Base-by-base conservation (phyloP, 176 grass and related monocot species). In the Alopecurus myosuroides region DNA sequence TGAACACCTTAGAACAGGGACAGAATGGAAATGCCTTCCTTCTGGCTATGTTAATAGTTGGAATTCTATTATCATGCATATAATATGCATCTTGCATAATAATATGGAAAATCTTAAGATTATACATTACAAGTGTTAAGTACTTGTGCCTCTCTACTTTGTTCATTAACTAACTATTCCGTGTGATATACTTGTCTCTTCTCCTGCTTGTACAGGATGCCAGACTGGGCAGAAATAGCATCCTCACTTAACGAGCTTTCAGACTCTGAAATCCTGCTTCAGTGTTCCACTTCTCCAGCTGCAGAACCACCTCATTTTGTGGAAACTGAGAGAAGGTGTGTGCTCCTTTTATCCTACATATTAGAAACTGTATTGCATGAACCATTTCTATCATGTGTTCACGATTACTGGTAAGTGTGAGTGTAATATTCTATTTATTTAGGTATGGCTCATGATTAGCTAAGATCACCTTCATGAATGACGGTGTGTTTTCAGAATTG, bases 231-330 rank as follows among this genome's bases (percentile, higher is more conserved):
- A 42, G 51, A 81, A 73, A 79, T 83, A 67, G 93, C 85, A 86
- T 88, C 84, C 19, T 85, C 80, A 11, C 41, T 79, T 42, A 58
- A 84, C 44, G 66, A 92, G 39, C 83, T 98, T 71, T 95, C 93
- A 0, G 93, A 98, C 49, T 69, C 89, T 36, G 93, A 98, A 81
- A 87, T 89, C 71, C 85, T 98, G 10, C 76, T 95, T 48, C 70
- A 90, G 42, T 94, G 87, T 76, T 98, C 93, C 42, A 98, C 93
- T 74, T 95, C 93, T 62, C 96, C 96, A 81, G 89, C 88, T 45
- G 93, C 91, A 6, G 96, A 98, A 67, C 89, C 85, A 26, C 89
- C 93, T 66, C 88, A 98, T 89, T 98, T 98, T 84, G 96, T 98
- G 41, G 87, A 98, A 79, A 92, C 74, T n/a, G 85, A 95, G 86